phyloP scores from a whole-genome alignment of 208 protist genomes.

The Acanthamoeba sp. region DNA sequence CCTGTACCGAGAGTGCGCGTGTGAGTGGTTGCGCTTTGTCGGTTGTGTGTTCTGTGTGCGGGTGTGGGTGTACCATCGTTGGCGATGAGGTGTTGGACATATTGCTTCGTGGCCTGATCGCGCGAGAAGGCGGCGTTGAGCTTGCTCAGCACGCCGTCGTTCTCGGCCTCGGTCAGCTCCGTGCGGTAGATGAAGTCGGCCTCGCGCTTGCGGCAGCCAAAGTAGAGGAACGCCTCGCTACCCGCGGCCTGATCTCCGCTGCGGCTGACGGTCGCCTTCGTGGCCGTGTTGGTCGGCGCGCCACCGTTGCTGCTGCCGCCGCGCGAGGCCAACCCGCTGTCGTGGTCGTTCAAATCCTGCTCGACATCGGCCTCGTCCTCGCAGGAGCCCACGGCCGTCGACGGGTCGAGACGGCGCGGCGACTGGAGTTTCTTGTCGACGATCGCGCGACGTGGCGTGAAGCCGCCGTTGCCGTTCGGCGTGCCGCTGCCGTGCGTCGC shows the following conservation, averaged over 20 bases:
- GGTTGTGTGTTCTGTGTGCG: background rate
- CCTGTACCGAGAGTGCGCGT: background rate
- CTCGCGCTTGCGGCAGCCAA: constrained; percentile 20
- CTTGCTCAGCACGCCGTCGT: constrained; percentile 23
- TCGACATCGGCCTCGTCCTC: background rate
- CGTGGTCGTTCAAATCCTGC: too few species aligned
- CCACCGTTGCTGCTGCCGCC: too few species aligned
- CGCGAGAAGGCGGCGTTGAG: constrained; percentile 4
- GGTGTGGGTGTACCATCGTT: background rate
- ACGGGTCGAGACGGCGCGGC: background rate
- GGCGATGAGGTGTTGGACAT: constrained; percentile 16
- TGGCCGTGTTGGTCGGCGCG: too few species aligned
- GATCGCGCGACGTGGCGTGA: background rate
- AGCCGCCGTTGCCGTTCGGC: background rate
- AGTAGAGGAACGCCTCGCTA: background rate
- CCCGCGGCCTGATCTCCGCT: too few species aligned
- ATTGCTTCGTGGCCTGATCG: background rate
- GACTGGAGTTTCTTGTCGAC: background rate
- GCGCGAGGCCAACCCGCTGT: too few species aligned
- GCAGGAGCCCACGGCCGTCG: background rate
- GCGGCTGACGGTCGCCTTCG: too few species aligned
- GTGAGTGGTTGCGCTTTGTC: too few species aligned
- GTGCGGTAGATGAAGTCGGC: background rate
- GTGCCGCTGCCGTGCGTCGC: too few species aligned
- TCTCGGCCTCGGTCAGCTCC: constrained; percentile 12